Percentiles rank a stretch among this genome's conserved stretches.
These are phyloP conservation scores for Phylloporus rhodoxanthus DNA, from an alignment of 768 basidiomycete genomes.

Conservation along the genomic window DNA sequence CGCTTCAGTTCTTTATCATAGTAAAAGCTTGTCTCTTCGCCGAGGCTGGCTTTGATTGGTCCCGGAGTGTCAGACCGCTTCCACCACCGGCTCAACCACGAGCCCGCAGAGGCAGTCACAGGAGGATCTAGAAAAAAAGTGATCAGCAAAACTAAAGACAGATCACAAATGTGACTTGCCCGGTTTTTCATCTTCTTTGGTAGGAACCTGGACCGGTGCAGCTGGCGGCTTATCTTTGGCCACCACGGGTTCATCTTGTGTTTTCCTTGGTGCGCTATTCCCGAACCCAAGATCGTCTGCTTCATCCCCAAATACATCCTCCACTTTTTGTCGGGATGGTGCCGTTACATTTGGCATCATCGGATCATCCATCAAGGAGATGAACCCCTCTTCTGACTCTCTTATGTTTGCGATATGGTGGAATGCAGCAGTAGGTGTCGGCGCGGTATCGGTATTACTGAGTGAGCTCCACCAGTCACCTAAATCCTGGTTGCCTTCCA, in stretches of 20 bases:
- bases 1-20: slow-evolving; percentile 93
- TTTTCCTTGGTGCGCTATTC: slow-evolving; percentile 50
- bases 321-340: slow-evolving; percentile 8
- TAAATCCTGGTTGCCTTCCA: slow-evolving; percentile 33
- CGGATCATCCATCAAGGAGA: slow-evolving; percentile 74
- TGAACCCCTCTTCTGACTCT: slow-evolving; percentile 54
- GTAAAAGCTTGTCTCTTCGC: slow-evolving; percentile 84
- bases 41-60: slow-evolving; percentile 87
- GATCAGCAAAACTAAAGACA: not conserved
- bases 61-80: slow-evolving; percentile 59
- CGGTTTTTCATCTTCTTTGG: slow-evolving; percentile 25
- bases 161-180: slow-evolving; percentile 19
- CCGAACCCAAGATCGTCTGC: slow-evolving; percentile 91
- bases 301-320: slow-evolving; percentile 40
- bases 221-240: slow-evolving; percentile 20
- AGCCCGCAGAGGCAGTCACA: slow-evolving; percentile 37
- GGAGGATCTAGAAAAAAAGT: slow-evolving; percentile 8
- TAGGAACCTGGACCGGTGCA: slow-evolving; percentile 14
- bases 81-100: slow-evolving; percentile 85
- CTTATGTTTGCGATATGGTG: slow-evolving; percentile 44
- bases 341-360: slow-evolving; percentile 24
- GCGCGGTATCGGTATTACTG: slow-evolving; percentile 32
- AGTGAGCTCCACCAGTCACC: slow-evolving; percentile 61
- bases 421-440: slow-evolving; percentile 71
- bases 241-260: slow-evolving; percentile 24